Evolutionary conservation across 768 basidiomycete species (phyloP).

Genomic region (Suillus plorans): DNA sequence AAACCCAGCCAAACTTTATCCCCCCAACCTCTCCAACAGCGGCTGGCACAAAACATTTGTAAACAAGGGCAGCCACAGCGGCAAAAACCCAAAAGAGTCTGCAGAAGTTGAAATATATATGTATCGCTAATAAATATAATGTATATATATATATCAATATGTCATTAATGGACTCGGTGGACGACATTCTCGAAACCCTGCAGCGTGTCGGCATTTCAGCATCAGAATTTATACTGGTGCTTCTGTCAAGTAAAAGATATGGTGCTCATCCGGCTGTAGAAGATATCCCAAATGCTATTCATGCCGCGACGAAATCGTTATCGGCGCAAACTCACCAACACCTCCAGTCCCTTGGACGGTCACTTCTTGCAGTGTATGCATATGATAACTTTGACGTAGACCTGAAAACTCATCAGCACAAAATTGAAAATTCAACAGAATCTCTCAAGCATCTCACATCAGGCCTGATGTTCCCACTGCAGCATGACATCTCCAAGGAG

Average conservation of each 20-base stretch:
- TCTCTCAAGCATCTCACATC: background rate
- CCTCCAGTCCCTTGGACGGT: background rate
- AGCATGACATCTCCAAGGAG: slow-evolving; percentile 17
- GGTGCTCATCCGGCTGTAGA: background rate
- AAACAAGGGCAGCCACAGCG: too few relatives aligned
- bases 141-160: background rate
- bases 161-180: background rate
- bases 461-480: slow-evolving; percentile 14
- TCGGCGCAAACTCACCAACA: slow-evolving; percentile 16
- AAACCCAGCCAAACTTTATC: too few relatives aligned
- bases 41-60: too few relatives aligned
- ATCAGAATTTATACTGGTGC: background rate
- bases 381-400: slow-evolving; percentile 46
- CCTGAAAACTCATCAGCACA: slow-evolving; percentile 30
- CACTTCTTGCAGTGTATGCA: slow-evolving; percentile 23
- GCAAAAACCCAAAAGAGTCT: too few relatives aligned
- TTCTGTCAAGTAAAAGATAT: background rate
- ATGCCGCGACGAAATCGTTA: slow-evolving; percentile 12
- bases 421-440: slow-evolving; percentile 24
- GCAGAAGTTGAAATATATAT: too few relatives aligned
- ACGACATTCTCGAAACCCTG: background rate
- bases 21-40: too few relatives aligned
- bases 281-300: slow-evolving; percentile 11
- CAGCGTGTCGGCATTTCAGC: background rate
- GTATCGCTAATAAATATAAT: too few relatives aligned